Evolutionary conservation across 805 yeast genomes (phyloP).

Genomic region (Saturnispora gosingensis): DNA sequence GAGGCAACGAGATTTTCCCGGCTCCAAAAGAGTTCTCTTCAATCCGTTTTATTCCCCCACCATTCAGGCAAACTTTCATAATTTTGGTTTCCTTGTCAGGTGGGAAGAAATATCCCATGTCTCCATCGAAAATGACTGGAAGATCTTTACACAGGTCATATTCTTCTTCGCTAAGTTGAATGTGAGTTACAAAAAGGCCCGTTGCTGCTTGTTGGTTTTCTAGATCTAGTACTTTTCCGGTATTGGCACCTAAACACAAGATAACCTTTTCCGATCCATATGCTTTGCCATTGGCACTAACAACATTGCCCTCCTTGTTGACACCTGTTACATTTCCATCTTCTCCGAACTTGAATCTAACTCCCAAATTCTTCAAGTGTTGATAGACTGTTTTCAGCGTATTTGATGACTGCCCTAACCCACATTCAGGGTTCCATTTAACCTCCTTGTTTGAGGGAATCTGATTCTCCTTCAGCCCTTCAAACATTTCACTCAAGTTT

Average conservation of each 20-base stretch:
- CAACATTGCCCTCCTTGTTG: conserved; percentile 8
- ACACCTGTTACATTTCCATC: conserved; percentile 7
- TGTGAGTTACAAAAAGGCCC: conserved; percentile 32
- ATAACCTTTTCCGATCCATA: conserved; percentile 24
- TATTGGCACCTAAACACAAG: conserved; percentile 32
- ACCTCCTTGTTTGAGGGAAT: conserved; percentile 12
- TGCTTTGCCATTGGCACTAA: conserved; percentile 11
- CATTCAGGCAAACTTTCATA: conserved; percentile 32
- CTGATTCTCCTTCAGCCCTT: conserved; percentile 12
- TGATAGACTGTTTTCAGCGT: conserved; percentile 26
- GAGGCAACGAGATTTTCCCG: conserved; percentile 27
- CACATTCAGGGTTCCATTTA: conserved; percentile 33
- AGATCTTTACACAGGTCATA: conserved; percentile 27
- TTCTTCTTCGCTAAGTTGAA: conserved; percentile 30
- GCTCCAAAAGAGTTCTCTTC: conserved; percentile 11
- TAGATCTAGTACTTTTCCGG: conserved; percentile 30
- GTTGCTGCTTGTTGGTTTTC: conserved; percentile 29
- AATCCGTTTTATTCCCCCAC: conserved; percentile 23
- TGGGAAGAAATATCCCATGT: conserved; percentile 39
- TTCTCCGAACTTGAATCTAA: conserved; percentile 28
- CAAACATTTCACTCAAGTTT: conserved; percentile 16
- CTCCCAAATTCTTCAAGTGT: conserved; percentile 22
- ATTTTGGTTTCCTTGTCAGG: conserved; percentile 32
- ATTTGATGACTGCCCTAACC: conserved; percentile 32
- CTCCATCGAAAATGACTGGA: conserved; percentile 36